Evolutionary conservation across 2,329 filamentous ascomycete genomes (phyloP).

Genomic region (Bretziella fagacearum): DNA sequence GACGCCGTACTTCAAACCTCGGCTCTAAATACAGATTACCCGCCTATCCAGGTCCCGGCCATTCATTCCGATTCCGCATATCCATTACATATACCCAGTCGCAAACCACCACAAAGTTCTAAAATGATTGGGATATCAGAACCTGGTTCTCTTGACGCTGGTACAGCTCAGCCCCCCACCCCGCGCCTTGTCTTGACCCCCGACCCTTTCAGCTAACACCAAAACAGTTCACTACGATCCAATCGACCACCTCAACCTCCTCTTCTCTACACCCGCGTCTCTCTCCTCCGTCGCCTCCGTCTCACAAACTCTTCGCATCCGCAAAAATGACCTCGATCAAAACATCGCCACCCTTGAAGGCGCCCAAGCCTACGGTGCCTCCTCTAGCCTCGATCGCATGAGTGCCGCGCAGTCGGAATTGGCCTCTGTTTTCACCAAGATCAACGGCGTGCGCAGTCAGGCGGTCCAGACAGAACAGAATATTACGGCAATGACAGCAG

Average conservation of each 20-base stretch:
- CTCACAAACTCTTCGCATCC: slow-evolving; percentile 52
- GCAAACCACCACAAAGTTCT: not conserved
- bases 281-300: slow-evolving; percentile 61
- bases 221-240: slow-evolving; percentile 61
- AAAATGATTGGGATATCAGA: slow-evolving; percentile 19
- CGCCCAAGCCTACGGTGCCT: slow-evolving; percentile 68
- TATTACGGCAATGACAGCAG: slow-evolving; percentile 96
- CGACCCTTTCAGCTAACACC: slow-evolving; percentile 17
- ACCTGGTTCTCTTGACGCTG: slow-evolving; percentile 28
- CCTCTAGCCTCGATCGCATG: slow-evolving; percentile 79
- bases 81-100: not conserved
- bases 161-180: slow-evolving; percentile 20
- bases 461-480: slow-evolving; percentile 86
- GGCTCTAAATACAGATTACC: no score
- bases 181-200: slow-evolving; percentile 9
- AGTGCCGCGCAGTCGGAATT: slow-evolving; percentile 81
- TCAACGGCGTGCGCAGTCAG: slow-evolving; percentile 77
- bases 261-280: slow-evolving; percentile 80
- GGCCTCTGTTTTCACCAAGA: slow-evolving; percentile 78
- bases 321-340: slow-evolving; percentile 67
- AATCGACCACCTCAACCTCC: slow-evolving; percentile 76
- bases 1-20: no score
- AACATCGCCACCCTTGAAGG: slow-evolving; percentile 59
- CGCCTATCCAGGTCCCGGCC: not conserved
- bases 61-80: no score